Evolutionary conservation across 2,329 filamentous ascomycete genomes (phyloP), one percentile per base, ranked within the genome.

Genomic region (Penicillium sp.): DNA sequence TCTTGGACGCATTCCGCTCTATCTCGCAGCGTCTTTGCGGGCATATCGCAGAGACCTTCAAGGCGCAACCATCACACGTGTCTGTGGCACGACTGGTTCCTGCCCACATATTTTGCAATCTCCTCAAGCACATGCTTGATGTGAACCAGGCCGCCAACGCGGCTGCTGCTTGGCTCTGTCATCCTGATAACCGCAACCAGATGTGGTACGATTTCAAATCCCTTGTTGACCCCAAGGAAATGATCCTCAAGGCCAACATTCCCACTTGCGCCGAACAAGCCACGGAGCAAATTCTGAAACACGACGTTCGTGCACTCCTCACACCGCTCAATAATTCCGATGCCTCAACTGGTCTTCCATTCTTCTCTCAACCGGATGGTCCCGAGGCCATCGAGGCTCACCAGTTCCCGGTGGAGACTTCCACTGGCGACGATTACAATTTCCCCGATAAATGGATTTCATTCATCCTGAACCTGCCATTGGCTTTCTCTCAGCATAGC

Each of bases 111-210:
- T 99, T 99, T 73, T 91, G 91, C 38, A 90, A 89, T 51, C 84
- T 99, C 1, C 81, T 99, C 19, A 91, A 94, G 73, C 91, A 95
- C 54, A 90, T 95, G 72, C 84, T 98, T 38, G 88, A 93, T 61
- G 95, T 97, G 63, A 99, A 99, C 73, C 86, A 95, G 62, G 92
- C 94, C 22, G 95, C 95, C 2, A 94, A 98, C 73, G 93, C 95
- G 1, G 93, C 94, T 1, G 94, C 93, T 24, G 96, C 95, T 65
- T 93, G 97, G 86, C 84, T 99, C 13, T 92, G 92, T 8, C 92
- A 94, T 71, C 89, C 92, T 19, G 91, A 92, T 50, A 96, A 96
- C 74, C 88, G 95, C 58, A 92, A 95, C 67, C 91, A 95, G 72
- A 98, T 99, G 95, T 97, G 95, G 82, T 83, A 90, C 55, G 95